Evolutionary conservation across 495 filamentous ascomycete species (phyloP).

Genomic region (Penicillium nucicola): DNA sequence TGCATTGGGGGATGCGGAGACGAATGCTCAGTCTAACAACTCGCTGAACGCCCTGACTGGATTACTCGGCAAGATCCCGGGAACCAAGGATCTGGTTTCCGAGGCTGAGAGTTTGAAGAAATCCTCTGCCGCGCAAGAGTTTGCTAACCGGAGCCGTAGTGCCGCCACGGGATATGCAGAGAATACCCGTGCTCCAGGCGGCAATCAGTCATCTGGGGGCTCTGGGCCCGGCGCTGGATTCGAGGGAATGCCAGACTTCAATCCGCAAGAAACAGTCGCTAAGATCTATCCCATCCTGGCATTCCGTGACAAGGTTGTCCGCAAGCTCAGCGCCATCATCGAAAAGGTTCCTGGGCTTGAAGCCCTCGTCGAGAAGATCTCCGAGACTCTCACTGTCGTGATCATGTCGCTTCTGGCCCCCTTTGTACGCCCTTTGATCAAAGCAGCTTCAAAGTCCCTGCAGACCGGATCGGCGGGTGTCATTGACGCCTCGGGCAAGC

Average conservation of each 20-base stretch:
- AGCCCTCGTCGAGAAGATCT: constrained; percentile 81
- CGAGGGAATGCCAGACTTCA: constrained; percentile 72
- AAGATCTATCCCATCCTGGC: constrained; percentile 94
- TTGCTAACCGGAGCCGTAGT: constrained; percentile 47
- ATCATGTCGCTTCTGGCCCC: constrained; percentile 86
- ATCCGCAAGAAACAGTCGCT: constrained; percentile 73
- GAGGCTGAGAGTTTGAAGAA: constrained; percentile 77
- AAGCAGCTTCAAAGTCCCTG: constrained; percentile 73
- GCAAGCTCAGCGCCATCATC: constrained; percentile 74
- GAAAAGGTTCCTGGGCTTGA: constrained; percentile 92
- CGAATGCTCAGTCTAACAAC: constrained; percentile 41
- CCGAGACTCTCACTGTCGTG: constrained; percentile 86
- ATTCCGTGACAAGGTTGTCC: constrained; percentile 91
- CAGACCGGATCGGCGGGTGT: constrained; percentile 80
- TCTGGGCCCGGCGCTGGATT: constrained; percentile 47
- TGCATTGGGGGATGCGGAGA: constrained; percentile 62
- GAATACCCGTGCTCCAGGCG: constrained; percentile 11
- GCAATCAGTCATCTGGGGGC: constrained; percentile 28
- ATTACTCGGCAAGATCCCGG: constrained; percentile 74
- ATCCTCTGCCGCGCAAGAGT: constrained; percentile 70
- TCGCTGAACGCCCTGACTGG: constrained; percentile 59
- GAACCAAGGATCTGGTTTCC: constrained; percentile 68
- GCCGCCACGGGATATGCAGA: constrained; percentile 30
- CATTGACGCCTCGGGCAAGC: constrained; percentile 73
- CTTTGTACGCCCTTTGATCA: constrained; percentile 87